phyloP scores from a whole-genome alignment of 2,329 filamentous ascomycete genomes.

The Microdochium nivale region DNA sequence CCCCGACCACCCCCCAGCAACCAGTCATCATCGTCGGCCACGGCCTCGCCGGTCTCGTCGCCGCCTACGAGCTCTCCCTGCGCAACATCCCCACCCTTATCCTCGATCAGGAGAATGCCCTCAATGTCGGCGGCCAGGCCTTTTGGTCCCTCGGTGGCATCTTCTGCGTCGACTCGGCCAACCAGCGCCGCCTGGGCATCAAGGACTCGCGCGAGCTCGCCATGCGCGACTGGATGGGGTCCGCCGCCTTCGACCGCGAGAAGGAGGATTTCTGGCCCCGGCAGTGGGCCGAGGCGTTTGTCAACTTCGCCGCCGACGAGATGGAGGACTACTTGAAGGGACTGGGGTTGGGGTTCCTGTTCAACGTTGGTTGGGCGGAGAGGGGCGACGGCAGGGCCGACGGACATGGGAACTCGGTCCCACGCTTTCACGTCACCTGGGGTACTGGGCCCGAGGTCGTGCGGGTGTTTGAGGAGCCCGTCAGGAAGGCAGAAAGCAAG shows the following conservation, averaged over 20 bases:
- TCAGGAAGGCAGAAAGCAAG: constrained; percentile 39
- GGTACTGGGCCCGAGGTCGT: constrained; percentile 53
- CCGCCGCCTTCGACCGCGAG: constrained; percentile 49
- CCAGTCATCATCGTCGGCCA: constrained; percentile 48
- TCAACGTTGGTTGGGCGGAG: constrained; percentile 53
- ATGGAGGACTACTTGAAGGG: constrained; percentile 50
- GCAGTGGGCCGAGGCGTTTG: constrained; percentile 55
- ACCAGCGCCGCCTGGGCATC: constrained; percentile 50
- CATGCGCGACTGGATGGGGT: constrained; percentile 49
- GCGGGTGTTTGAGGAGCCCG: constrained; percentile 47
- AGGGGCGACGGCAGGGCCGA: constrained; percentile 44
- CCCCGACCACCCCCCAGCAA: constrained; percentile 2
- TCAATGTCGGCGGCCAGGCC: constrained; percentile 51
- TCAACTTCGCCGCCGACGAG: constrained; percentile 50
- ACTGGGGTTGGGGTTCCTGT: constrained; percentile 41
- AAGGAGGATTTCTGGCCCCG: constrained; percentile 48
- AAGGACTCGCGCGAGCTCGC: constrained; percentile 48
- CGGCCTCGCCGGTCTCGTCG: constrained; percentile 50
- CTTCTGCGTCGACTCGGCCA: constrained; percentile 48
- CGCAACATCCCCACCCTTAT: constrained; percentile 40
- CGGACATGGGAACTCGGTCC: constrained; percentile 54
- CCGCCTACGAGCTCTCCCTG: constrained; percentile 46
- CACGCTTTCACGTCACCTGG: constrained; percentile 55
- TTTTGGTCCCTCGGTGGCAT: constrained; percentile 57
- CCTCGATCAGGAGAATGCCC: constrained; percentile 49